Evolutionary conservation across 139 green algal species (phyloP).

Genomic region (Desmodesmus armatus): DNA sequence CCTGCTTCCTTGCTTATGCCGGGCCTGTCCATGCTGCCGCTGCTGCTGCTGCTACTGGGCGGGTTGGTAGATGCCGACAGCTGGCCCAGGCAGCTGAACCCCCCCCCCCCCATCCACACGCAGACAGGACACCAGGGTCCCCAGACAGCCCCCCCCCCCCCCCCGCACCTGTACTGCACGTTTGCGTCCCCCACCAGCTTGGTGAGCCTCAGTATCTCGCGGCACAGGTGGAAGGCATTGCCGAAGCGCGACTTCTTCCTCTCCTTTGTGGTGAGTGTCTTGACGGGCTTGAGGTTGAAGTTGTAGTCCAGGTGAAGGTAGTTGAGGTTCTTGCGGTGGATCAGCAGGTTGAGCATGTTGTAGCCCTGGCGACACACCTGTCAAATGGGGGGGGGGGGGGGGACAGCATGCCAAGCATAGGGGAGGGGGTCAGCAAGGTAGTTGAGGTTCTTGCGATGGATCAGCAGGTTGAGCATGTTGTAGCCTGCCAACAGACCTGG

Average conservation of each 20-base stretch:
- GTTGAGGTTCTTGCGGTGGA: constrained; percentile 99
- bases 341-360: constrained; percentile 99
- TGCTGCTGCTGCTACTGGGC: too few relatives aligned
- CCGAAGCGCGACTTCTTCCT: constrained; percentile 99
- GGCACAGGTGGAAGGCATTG: constrained; percentile 99
- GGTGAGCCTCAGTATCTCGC: constrained; percentile 98
- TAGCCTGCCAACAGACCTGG: constrained; percentile 99
- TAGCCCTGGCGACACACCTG: constrained; percentile 99
- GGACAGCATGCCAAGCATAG: not conserved
- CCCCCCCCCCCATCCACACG: too few relatives aligned
- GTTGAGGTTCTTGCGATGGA: constrained; percentile 99
- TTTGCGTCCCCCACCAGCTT: constrained; percentile 99
- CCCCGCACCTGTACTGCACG: constrained; percentile 87
- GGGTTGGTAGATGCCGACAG: too few relatives aligned
- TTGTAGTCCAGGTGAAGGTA: constrained; percentile 99
- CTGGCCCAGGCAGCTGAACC: too few relatives aligned
- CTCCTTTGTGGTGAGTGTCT: constrained; percentile 99
- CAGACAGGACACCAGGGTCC: too few relatives aligned
- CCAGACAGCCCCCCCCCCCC: too few relatives aligned
- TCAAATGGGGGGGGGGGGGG: too few relatives aligned
- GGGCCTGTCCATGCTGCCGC: too few relatives aligned
- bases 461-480: constrained; percentile 99
- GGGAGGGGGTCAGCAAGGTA: too few relatives aligned
- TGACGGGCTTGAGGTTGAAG: constrained; percentile 99
- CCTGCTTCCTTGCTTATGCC: too few relatives aligned